Percentiles rank a stretch among this genome's conserved stretches.
Conservation (phyloP, 441 rosid genomes). For the Syzygium malaccense region DNA sequence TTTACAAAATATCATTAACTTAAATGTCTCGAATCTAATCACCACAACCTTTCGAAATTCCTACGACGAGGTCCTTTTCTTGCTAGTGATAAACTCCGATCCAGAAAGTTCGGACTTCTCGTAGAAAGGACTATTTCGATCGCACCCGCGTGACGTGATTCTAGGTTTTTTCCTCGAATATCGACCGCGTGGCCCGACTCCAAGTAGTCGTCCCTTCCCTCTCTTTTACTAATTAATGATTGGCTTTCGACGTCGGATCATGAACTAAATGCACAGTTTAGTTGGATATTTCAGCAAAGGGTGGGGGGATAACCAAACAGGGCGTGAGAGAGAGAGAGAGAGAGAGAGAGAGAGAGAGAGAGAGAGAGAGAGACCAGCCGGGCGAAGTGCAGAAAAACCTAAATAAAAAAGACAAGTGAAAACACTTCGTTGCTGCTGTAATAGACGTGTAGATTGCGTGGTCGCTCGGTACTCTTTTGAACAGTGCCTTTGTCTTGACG, state of each 20-base stretch:
- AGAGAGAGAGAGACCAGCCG: background rate
- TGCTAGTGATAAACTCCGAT: background rate
- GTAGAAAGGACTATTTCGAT: background rate
- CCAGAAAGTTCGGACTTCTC: background rate
- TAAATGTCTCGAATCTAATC: background rate
- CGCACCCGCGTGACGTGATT: background rate
- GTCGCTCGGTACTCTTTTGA: background rate
- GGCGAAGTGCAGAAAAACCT: background rate
- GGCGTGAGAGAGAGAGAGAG: background rate
- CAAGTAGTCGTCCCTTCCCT: background rate
- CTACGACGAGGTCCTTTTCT: background rate
- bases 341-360: background rate
- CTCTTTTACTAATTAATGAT: background rate
- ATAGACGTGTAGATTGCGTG: background rate
- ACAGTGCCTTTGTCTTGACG: constrained; percentile 24
- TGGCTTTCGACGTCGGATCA: background rate
- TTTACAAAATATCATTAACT: background rate
- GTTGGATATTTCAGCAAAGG: background rate
- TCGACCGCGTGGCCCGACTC: background rate
- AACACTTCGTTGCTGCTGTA: background rate
- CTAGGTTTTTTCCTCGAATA: background rate
- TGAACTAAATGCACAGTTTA: background rate
- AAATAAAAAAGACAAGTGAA: background rate
- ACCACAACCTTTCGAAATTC: background rate
- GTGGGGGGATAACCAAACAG: background rate